Evolutionary conservation across 2,329 filamentous ascomycete genomes (phyloP), one percentile per base, ranked within the genome.

Genomic region (Meredithiella fracta): DNA sequence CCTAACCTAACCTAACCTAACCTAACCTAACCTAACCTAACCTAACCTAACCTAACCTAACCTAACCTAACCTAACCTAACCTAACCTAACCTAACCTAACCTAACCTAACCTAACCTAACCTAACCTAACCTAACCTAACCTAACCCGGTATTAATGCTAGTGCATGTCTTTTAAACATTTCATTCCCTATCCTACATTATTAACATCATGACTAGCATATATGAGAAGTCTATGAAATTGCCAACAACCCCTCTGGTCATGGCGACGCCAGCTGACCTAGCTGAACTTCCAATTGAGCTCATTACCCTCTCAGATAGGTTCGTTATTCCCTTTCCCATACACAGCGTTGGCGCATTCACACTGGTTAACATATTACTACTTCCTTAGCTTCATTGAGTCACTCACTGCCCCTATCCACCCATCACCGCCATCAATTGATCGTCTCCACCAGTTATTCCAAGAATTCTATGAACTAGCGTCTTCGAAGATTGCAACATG

Each of bases 211-310:
- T 49, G 44, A 1, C 44, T 14, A 22, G 25, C 44, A n/a, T 20
- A 11, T 49, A 20, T 49, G 44, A 49, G 20, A 8, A 44, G 17
- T 34, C 29, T 5, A n/a, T 15, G 7, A 47, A 47, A 5, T 22
- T 6, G 22, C 44, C 11, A 25, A 3, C 8, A 11, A 29, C 22
- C 3, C 44, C 22, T 11, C 3, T 11, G 6, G 22, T 26, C 38
- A 22, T n/a, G 20, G 8, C 29, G n/a, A 38, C 22, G 23, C 17
- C 85, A 2, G 78, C 86, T 60, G 83, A 86, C 57, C 83, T 92
- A 60, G 87, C 94, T 63, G 86, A 95, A 64, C 79, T 98, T 44
- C 92, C 92, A 14, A 92, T 96, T 64, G 92, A 98, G 74, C 79
- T 98, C 58, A 78, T 92, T 58, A 92, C 87, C 67, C 72, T 96